phyloP scores from a whole-genome alignment of 1,284 basidiomycete genomes.

The Sanguinoderma infundibulare region DNA sequence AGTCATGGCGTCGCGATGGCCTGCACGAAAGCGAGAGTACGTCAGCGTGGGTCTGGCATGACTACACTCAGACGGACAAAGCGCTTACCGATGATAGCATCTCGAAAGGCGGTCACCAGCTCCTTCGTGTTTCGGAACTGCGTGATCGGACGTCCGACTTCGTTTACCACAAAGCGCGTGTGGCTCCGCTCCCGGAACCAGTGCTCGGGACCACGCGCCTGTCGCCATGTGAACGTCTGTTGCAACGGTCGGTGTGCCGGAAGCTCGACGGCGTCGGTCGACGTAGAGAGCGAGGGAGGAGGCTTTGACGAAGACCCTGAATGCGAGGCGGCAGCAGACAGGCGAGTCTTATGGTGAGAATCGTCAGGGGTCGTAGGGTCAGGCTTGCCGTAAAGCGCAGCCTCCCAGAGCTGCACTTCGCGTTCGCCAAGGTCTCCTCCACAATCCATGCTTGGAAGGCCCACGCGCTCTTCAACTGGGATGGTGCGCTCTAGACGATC shows the following conservation, averaged over 20 bases:
- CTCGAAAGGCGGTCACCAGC: constrained; percentile 11
- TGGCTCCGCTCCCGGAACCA: constrained; percentile 19
- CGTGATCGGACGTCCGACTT: constrained; percentile 16
- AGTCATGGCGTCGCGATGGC: not conserved
- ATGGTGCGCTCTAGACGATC: constrained; percentile 1
- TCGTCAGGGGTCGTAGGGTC: not conserved
- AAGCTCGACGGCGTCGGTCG: not conserved
- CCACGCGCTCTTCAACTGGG: not conserved
- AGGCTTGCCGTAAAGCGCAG: not conserved
- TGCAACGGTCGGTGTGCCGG: constrained; percentile 1
- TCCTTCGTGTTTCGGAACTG: constrained; percentile 15
- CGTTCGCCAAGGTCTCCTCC: constrained; percentile 11
- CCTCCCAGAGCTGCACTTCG: constrained; percentile 11
- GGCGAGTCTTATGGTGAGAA: not conserved
- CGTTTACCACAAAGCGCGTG: constrained; percentile 17
- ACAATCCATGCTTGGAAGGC: not conserved
- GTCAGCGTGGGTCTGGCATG: not conserved
- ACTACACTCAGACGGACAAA: too few species aligned
- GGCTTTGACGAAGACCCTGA: not conserved
- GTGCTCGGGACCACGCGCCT: not conserved
- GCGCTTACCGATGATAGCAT: constrained; percentile 19
- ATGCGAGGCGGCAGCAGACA: not conserved
- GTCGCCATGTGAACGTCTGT: constrained; percentile 15
- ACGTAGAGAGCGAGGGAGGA: not conserved
- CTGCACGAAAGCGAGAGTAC: not conserved